These are phyloP conservation scores for Hanseniaspora clermontiae DNA, from an alignment of 805 yeast genomes.

Conservation along the genomic window DNA sequence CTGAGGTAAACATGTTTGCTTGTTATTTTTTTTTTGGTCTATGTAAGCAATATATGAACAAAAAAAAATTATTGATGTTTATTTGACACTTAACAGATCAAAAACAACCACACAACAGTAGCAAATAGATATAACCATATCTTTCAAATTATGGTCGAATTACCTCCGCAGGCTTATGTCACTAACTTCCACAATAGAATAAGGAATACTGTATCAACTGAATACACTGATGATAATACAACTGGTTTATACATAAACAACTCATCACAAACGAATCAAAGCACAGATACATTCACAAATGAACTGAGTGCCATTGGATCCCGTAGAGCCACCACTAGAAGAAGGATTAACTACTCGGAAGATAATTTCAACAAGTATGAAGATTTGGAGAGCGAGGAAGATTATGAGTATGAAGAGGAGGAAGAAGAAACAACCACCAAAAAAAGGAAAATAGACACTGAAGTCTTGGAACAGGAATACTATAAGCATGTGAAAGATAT, in stretches of 20 bases:
- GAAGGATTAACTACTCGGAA: constrained; percentile 13
- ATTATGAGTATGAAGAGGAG: not conserved
- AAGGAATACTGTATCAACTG: not conserved
- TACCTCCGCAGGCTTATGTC: constrained; percentile 12
- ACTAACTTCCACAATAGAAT: constrained; percentile 13
- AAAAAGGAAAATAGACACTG: constrained; percentile 2
- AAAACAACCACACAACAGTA: too few relatives aligned
- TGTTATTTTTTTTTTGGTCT: not conserved
- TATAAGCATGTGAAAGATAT: not conserved
- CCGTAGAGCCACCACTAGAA: constrained; percentile 11
- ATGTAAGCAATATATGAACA: too few relatives aligned
- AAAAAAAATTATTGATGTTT: too few relatives aligned
- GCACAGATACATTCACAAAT: not conserved
- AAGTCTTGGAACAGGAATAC: constrained; percentile 1
- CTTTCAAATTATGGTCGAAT: not conserved
- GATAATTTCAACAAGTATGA: constrained; percentile 12
- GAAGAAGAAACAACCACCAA: constrained; percentile 1
- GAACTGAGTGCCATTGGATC: not conserved
- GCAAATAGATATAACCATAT: too few relatives aligned
- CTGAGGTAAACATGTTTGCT: not conserved
- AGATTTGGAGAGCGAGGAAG: not conserved
- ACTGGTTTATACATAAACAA: constrained; percentile 5
- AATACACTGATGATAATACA: constrained; percentile 3
- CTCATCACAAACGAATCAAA: not conserved
- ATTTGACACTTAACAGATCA: too few relatives aligned